A percentile compares a stretch with the other conserved stretches of the same genome.
Conservation (phyloP, 1,284 basidiomycete species). For the Ganoderma sp. region DNA sequence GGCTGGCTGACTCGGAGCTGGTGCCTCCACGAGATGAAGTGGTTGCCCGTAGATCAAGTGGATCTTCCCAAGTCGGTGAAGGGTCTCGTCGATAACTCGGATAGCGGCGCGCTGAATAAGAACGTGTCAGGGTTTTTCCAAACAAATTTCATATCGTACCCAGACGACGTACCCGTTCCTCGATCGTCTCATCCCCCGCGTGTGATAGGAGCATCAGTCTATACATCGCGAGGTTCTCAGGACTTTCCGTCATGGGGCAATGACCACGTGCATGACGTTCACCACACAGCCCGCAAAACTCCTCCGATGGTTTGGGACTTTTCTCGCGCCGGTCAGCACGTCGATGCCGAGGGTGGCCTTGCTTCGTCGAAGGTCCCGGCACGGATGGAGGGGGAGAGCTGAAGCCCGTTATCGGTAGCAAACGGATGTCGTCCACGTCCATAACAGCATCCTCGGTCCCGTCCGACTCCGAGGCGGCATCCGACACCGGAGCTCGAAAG, state of each 20-base stretch:
- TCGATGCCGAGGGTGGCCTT: slow-evolving; percentile 9
- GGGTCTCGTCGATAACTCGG: slow-evolving; percentile 65
- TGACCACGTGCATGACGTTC: slow-evolving; percentile 51
- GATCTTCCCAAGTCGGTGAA: slow-evolving; percentile 58
- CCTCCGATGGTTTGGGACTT: slow-evolving; percentile 28
- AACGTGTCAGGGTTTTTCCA: slow-evolving; percentile 14
- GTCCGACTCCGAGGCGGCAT: slow-evolving; percentile 42
- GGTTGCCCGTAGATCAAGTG: slow-evolving; percentile 67
- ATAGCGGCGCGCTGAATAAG: slow-evolving; percentile 61
- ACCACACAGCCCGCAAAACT: slow-evolving; percentile 67
- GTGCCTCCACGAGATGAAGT: slow-evolving; percentile 55
- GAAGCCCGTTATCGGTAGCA: slow-evolving; percentile 22
- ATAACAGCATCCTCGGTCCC: slow-evolving; percentile 31
- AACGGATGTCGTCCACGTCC: slow-evolving; percentile 24
- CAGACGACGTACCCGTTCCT: slow-evolving; percentile 58
- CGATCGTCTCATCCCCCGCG: slow-evolving; percentile 65
- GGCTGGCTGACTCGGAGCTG: slow-evolving; percentile 13
- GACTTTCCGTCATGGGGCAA: slow-evolving; percentile 69
- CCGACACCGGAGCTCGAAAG: slow-evolving; percentile 41
- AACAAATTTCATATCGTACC: slow-evolving; percentile 8
- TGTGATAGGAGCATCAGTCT: slow-evolving; percentile 67
- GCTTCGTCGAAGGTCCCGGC: slow-evolving; percentile 12
- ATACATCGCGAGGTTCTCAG: slow-evolving; percentile 70
- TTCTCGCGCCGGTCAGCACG: slow-evolving; percentile 19
- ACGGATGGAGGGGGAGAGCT: slow-evolving; percentile 9